Evolutionary conservation across 306 rosid species (phyloP), one percentile per base, ranked within the genome.

Genomic region (Rosa multiflora): DNA sequence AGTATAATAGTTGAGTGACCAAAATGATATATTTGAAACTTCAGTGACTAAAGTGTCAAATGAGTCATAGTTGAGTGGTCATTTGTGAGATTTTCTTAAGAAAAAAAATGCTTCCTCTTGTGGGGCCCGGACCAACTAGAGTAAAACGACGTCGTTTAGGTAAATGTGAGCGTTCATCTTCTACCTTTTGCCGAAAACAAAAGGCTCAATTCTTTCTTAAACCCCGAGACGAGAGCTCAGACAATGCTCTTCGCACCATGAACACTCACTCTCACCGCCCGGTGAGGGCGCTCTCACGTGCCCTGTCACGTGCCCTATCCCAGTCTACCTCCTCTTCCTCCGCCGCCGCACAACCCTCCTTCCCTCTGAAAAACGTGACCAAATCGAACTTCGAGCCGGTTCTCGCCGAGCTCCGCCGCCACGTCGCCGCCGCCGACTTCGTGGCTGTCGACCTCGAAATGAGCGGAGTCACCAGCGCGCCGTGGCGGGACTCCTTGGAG

Each of bases 401-500:
- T 8, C 84, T 95, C 4, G 80, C 85, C 23, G 97, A 91, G 73
- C 96, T 95, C 63, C 90, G 92, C 18, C 82, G 52, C 85, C 91
- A 84, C 64, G 91, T 95, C 44, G 87, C 91, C 23, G 81, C 91
- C 63, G 89, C 96, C 18, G 93, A 95, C 70, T 95, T 92, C 81
- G 97, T 95, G 7, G 92, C 99, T 80, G 86, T 95, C 46, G 99
- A 95, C 88, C 96, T 95, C 6, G 99, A 95, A 76, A 95, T 95
- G 98, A 93, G 89, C 21, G 99, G 99, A 15, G 49, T 95, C 49
- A 90, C 99, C 67, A 95, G 93, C 53, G 91, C 99, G 29, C 99
- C 99, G 0, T 93, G 99, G 99, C 94, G 98, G 6, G 98, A 95
- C 29, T 88, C 91, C 8, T 52, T 91, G 37, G 91, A 84, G 78